Evolutionary conservation across 2,329 filamentous ascomycete species (phyloP).

Genomic region (Colletotrichum orbiculare): DNA sequence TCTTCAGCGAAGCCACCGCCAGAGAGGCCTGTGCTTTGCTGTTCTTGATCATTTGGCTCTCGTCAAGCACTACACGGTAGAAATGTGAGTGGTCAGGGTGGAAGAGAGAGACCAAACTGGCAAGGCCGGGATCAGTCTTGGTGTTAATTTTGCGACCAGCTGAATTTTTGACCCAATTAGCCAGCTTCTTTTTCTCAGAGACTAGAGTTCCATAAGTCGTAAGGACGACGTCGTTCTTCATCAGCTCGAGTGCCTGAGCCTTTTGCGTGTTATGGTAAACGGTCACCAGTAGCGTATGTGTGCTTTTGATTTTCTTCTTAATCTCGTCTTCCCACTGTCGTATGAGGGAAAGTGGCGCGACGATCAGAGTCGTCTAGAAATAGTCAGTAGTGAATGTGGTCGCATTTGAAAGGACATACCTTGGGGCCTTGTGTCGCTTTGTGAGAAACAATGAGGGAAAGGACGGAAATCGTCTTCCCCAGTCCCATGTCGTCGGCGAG

Average conservation of each 20-base stretch:
- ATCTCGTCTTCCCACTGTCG: constrained; percentile 90
- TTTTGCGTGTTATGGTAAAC: constrained; percentile 73
- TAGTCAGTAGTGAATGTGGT: constrained; percentile 11
- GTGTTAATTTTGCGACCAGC: constrained; percentile 51
- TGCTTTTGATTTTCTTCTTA: constrained; percentile 70
- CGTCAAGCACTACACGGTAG: constrained; percentile 80
- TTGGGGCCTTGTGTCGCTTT: constrained; percentile 62
- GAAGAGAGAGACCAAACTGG: constrained; percentile 65
- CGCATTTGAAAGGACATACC: constrained; percentile 39
- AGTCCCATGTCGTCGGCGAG: constrained; percentile 86
- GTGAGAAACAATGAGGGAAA: constrained; percentile 79
- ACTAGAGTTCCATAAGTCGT: constrained; percentile 82
- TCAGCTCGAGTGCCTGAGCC: constrained; percentile 69
- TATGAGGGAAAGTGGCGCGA: constrained; percentile 83
- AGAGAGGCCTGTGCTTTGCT: constrained; percentile 66
- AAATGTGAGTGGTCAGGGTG: constrained; percentile 69
- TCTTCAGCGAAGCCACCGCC: constrained; percentile 61
- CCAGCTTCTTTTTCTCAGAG: constrained; percentile 72
- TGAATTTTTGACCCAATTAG: constrained; percentile 50
- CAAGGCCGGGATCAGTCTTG: constrained; percentile 50
- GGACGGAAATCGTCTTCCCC: constrained; percentile 85
- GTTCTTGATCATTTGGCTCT: constrained; percentile 87
- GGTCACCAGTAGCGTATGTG: constrained; percentile 71
- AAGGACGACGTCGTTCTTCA: constrained; percentile 77
- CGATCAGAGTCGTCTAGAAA: constrained; percentile 78